Base-by-base conservation (phyloP, 2,329 filamentous ascomycete genomes). In the Aspergillus sp. region DNA sequence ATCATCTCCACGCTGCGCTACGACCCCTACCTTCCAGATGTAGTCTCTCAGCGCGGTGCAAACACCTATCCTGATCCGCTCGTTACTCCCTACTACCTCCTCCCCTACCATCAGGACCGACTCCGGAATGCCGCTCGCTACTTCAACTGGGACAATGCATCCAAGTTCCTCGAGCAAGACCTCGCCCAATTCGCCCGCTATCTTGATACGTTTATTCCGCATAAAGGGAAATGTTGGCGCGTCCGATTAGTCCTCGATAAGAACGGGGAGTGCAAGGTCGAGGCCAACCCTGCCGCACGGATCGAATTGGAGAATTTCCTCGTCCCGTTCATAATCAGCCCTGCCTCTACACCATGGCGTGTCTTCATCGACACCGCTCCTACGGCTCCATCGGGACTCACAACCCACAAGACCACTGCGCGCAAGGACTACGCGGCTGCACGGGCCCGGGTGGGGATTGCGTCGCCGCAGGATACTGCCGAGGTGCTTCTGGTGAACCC, bases 331-430 rank as follows among this genome's bases (percentile, higher is more conserved):
- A 47, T 56, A 20, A 48, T 60, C 12, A 55, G 15, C 48, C 51
- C 47, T 41, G 55, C 55, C 11, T 50, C 62, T 7, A 55, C 54
- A 13, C 58, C 71, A 53, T 86, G 82, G 80, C 68, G 63, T n/a
- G 66, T 88, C 15, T 73, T 77, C 13, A 67, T 88, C 12, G 86
- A 89, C 70, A 75, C 76, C 0, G 57, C 75, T 27, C 67, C 77
- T 3, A 89, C 82, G 0, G 66, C 70, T 0, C 78, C 81, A 0
- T 81, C 81, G 0, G 82, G 85, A n/a, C 89, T 88, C 68, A 96
- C 93, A 0, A 86, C 88, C 57, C 90, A 89, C 78, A 98, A 99
- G 74, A 98, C 93, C 0, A 95, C 90, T 0, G 79, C 82, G 48
- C 85, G 93, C 13, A 77, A 79, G 9, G 80, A 86, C 70, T 98